Percentiles rank a stretch among this genome's conserved stretches.
Evolutionary conservation across 2,329 filamentous ascomycete species (phyloP).

Genomic region (Aspergillus thermomutatus): DNA sequence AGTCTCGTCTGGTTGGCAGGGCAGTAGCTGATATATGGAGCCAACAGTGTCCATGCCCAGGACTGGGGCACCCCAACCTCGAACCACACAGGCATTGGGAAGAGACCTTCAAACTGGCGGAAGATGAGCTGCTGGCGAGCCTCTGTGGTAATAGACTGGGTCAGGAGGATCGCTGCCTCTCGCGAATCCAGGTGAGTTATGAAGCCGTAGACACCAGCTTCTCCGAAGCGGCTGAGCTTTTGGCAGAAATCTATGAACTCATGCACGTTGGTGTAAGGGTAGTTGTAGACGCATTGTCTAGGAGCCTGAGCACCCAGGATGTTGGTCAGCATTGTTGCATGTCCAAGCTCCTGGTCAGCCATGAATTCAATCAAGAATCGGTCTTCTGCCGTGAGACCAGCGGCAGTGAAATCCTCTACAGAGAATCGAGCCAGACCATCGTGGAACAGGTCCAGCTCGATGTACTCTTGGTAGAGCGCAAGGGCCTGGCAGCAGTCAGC

Average conservation of each 20-base stretch:
- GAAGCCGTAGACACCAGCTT: constrained; percentile 78
- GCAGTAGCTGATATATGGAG: constrained; percentile 76
- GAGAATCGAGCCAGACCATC: constrained; percentile 69
- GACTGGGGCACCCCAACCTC: constrained; percentile 75
- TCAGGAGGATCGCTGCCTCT: constrained; percentile 67
- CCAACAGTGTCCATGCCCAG: constrained; percentile 78
- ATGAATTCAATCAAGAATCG: constrained; percentile 71
- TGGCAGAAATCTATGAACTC: constrained; percentile 83
- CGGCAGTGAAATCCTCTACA: constrained; percentile 64
- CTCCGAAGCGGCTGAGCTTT: constrained; percentile 78
- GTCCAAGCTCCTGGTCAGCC: constrained; percentile 72
- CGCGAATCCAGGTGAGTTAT: constrained; percentile 73
- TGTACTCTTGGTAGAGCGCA: constrained; percentile 77
- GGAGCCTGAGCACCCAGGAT: constrained; percentile 71
- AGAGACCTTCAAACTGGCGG: constrained; percentile 75
- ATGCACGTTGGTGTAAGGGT: constrained; percentile 69
- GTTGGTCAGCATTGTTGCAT: constrained; percentile 73
- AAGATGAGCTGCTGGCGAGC: constrained; percentile 82
- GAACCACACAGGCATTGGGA: constrained; percentile 82
- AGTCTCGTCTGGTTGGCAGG: constrained; percentile 70
- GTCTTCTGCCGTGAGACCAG: constrained; percentile 66
- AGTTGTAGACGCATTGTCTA: constrained; percentile 75
- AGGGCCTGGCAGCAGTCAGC: constrained; percentile 46
- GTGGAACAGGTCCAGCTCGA: constrained; percentile 79
- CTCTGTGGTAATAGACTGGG: constrained; percentile 74